phyloP scores from a whole-genome alignment of 371 early-diverging fungal species.

The Sanchytrium tribonematis region DNA sequence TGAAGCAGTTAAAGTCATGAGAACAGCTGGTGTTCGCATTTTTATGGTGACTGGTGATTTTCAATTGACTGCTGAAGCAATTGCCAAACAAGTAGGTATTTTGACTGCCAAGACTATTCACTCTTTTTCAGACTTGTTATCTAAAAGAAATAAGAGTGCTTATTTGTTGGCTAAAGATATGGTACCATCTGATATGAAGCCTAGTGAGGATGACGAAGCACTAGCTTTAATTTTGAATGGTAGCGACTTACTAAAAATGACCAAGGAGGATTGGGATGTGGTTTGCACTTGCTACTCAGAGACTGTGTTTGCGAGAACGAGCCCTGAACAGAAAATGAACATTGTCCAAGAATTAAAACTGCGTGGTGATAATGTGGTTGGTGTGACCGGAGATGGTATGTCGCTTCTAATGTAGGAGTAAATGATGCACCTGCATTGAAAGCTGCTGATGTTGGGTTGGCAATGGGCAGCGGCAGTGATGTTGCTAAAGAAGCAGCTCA shows the following conservation, averaged over 20 bases:
- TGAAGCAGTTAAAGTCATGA: constrained; percentile 44
- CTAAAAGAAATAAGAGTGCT: too few relatives aligned
- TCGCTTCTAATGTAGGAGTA: too few relatives aligned
- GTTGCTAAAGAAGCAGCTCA: constrained; percentile 9
- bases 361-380: constrained; percentile 34
- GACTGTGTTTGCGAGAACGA: constrained; percentile 65
- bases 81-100: constrained; percentile 29
- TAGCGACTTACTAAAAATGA: constrained; percentile 7
- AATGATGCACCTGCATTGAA: constrained; percentile 55
- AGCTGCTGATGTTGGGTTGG: constrained; percentile 48
- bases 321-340: constrained; percentile 61
- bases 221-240: constrained; percentile 8
- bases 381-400: constrained; percentile 55
- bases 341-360: constrained; percentile 47
- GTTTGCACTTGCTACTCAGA: constrained; percentile 21
- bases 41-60: constrained; percentile 62
- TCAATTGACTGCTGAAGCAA: constrained; percentile 22
- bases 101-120: too few relatives aligned
- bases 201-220: not conserved
- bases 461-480: constrained; percentile 54
- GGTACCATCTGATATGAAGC: not conserved
- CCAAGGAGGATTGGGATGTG: constrained; percentile 12
- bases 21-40: constrained; percentile 66
- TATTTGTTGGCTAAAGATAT: too few relatives aligned
- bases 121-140: too few relatives aligned